Evolutionary conservation across 108 stramenopile species (phyloP), one percentile per base, ranked within the genome.

Genomic region (Chaetoceros muelleri): DNA sequence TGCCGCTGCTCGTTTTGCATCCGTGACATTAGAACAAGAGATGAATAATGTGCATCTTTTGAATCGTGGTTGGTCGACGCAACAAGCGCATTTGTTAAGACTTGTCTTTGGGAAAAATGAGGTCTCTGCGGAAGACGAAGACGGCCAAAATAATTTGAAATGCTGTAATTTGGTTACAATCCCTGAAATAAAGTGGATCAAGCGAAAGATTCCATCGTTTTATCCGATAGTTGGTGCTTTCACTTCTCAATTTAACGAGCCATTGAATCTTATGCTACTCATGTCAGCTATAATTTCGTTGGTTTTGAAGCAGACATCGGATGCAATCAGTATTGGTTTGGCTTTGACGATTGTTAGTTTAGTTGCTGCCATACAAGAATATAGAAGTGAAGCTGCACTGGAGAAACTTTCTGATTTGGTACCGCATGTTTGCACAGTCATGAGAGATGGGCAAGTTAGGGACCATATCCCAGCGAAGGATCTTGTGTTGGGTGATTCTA

Each of bases 301-400:
- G 3, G 30, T 76, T 25, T 56, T 96, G 45, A 86, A 90, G 23
- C 90, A 97, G 61, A 67, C 72, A 8, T 80, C 95, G 19, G 97
- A 97, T 64, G 97, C 96, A 18, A 56, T 97, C 28, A 81, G 76
- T 62, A 96, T 98, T 56, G 79, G 74, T n/a, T 69, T 91, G 50
- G 96, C 96, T 31, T 62, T 98, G 44, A 50, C 86, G 49, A 97
- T 97, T 60, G 96, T 96, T 0, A 75, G 77, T 7, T 56, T 95
- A 52, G 95, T 98, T 5, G 97, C 96, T 0, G 95, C 94, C 26
- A 68, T 96, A 30, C 97, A 98, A 70, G 97, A 97, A 69, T 93
- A 93, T 64, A 66, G 92, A 53, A 82, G 82, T 18, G 97, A 97
- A 73, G 48, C 77, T 49, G 89, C 89, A 13, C 57, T 96, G 10